Evolutionary conservation across 768 basidiomycete genomes (phyloP).

Genomic region (Amanita exitialis): DNA sequence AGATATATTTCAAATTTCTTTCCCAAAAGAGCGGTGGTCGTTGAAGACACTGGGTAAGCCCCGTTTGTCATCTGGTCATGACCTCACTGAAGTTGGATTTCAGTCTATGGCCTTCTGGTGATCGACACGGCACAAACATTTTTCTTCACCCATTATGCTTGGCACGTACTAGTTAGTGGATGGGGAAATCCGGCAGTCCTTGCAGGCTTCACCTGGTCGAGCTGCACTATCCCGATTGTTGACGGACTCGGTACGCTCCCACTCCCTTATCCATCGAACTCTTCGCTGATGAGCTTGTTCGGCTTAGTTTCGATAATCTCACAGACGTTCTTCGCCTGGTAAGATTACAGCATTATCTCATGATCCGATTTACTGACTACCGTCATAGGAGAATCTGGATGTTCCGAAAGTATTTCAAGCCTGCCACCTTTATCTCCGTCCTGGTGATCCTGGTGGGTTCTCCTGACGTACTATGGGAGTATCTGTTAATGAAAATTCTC

Average conservation of each 20-base stretch:
- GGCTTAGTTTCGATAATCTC: constrained; percentile 1
- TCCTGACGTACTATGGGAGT: not conserved
- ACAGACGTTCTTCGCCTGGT: constrained; percentile 6
- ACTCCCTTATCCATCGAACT: not conserved
- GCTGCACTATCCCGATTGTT: constrained; percentile 1
- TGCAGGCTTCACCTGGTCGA: constrained; percentile 1
- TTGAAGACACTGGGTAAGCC: not conserved
- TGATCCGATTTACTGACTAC: not conserved
- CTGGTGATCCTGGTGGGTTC: not conserved
- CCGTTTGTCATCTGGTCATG: too few relatives aligned
- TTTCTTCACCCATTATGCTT: constrained; percentile 3
- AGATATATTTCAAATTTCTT: constrained; percentile 4
- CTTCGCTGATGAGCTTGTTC: not conserved
- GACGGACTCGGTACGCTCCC: not conserved
- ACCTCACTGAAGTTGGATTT: not conserved
- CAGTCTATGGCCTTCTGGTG: not conserved
- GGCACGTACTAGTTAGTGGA: not conserved
- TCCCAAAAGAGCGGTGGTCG: constrained; percentile 5
- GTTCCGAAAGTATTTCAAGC: not conserved
- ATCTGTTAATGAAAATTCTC: not conserved
- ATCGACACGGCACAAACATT: constrained; percentile 3
- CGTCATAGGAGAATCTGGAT: constrained; percentile 2
- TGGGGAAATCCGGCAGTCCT: constrained; percentile 1
- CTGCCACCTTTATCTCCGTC: not conserved
- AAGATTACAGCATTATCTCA: not conserved